Percentiles rank a stretch among this genome's conserved stretches.
phyloP scores from a whole-genome alignment of 805 yeast species.

The Saccharomyces mikatae region DNA sequence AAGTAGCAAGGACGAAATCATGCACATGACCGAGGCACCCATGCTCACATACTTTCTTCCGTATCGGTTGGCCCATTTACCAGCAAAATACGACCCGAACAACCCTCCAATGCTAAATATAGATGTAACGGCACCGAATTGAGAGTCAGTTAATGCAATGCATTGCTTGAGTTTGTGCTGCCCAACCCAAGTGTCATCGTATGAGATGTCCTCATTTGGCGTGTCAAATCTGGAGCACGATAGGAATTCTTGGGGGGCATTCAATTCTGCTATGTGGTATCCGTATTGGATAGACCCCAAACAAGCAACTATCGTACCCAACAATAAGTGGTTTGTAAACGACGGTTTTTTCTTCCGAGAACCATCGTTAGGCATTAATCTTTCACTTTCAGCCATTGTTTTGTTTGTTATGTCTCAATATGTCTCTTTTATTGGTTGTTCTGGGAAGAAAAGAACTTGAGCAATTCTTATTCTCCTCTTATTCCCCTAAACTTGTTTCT shows the following conservation, averaged over 20 bases:
- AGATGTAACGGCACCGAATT: conserved; percentile 68
- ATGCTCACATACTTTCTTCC: conserved; percentile 57
- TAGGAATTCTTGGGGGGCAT: conserved; percentile 73
- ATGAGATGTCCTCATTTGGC: conserved; percentile 15
- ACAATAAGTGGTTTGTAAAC: conserved; percentile 29
- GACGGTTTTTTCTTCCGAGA: background rate
- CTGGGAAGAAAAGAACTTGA: background rate
- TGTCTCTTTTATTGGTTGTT: background rate
- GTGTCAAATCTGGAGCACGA: conserved; percentile 40
- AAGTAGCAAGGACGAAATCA: conserved; percentile 42
- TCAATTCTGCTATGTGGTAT: conserved; percentile 88
- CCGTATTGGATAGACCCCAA: conserved; percentile 85
- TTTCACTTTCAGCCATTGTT: conserved; percentile 2
- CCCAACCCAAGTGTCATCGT: conserved; percentile 16
- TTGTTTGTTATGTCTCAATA: background rate
- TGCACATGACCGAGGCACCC: conserved; percentile 33
- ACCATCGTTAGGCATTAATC: background rate
- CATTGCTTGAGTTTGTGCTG: conserved; percentile 41
- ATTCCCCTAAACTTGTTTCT: background rate
- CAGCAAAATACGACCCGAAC: conserved; percentile 62
- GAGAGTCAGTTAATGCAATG: conserved; percentile 46
- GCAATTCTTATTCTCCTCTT: background rate
- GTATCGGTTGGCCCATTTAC: conserved; percentile 49
- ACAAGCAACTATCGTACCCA: conserved; percentile 52
- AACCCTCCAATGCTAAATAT: conserved; percentile 81